phyloP scores from a whole-genome alignment of 2,329 filamentous ascomycete genomes.

The Chrysoporthe puriensis region DNA sequence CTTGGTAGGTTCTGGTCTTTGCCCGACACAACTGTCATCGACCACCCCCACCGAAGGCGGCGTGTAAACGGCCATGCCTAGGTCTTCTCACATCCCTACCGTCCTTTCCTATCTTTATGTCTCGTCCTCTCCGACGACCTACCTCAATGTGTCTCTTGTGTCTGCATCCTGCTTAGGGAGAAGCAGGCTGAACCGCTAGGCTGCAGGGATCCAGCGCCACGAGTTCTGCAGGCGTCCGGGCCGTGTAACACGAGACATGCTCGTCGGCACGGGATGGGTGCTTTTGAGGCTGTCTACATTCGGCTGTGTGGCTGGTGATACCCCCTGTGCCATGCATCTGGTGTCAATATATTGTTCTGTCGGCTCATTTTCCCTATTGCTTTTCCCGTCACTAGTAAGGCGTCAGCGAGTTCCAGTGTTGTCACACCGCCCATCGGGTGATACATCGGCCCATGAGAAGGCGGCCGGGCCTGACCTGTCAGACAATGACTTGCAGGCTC shows the following conservation, averaged over 20 bases:
- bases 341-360: background rate
- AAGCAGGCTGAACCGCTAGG: background rate
- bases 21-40: background rate
- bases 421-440: slow-evolving; percentile 2
- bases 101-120: background rate
- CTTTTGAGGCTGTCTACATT: background rate
- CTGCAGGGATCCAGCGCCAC: background rate
- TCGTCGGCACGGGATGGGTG: background rate
- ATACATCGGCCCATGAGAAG: background rate
- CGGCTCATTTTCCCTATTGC: background rate
- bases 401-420: background rate
- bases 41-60: background rate
- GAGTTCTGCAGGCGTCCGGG: background rate
- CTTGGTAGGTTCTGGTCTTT: background rate
- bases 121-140: background rate
- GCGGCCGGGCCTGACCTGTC: background rate
- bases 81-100: background rate
- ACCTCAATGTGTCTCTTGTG: background rate
- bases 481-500: background rate
- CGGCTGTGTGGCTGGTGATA: background rate
- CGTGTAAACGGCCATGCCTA: background rate
- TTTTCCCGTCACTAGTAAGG: background rate
- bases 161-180: background rate
- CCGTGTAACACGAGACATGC: background rate
- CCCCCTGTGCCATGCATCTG: background rate